Conservation (phyloP, 257 asterid genomes). For the Fraxinus pennsylvanica region DNA sequence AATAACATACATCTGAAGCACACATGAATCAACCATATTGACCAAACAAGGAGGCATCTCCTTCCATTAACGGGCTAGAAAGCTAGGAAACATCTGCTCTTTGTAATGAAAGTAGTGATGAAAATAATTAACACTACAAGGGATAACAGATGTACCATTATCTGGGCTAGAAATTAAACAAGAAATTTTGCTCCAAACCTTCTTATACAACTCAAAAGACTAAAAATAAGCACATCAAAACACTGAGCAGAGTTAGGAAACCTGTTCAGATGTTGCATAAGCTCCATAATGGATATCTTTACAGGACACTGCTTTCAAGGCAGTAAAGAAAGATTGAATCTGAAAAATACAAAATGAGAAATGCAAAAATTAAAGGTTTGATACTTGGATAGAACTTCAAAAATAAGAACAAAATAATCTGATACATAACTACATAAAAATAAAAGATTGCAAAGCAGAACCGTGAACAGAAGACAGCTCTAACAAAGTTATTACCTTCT, state of each 20-base stretch:
- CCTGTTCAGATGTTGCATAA: slow-evolving; percentile 91
- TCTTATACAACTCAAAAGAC: slow-evolving; percentile 17
- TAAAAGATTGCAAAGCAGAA: slow-evolving; percentile 16
- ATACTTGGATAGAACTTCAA: background rate
- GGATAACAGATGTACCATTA: background rate
- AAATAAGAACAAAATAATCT: background rate
- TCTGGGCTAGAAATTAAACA: slow-evolving; percentile 11
- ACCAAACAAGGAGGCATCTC: background rate
- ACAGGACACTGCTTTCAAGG: slow-evolving; percentile 69
- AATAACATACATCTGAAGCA: background rate
- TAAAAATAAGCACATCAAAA: slow-evolving; percentile 10
- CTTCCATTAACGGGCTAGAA: background rate
- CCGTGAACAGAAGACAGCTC: slow-evolving; percentile 7
- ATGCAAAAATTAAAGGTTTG: background rate
- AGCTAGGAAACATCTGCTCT: background rate
- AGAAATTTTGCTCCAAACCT: background rate
- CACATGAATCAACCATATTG: background rate
- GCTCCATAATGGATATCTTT: slow-evolving; percentile 80
- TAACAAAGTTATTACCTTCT: slow-evolving; percentile 55
- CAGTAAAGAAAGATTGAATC: slow-evolving; percentile 68
- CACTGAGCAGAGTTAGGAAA: slow-evolving; percentile 1
- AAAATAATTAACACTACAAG: background rate
- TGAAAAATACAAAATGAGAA: slow-evolving; percentile 30
- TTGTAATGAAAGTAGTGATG: background rate
- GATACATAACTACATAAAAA: background rate